Conservation (phyloP, 495 filamentous ascomycete species). For the Pseudevernia furfuracea region DNA sequence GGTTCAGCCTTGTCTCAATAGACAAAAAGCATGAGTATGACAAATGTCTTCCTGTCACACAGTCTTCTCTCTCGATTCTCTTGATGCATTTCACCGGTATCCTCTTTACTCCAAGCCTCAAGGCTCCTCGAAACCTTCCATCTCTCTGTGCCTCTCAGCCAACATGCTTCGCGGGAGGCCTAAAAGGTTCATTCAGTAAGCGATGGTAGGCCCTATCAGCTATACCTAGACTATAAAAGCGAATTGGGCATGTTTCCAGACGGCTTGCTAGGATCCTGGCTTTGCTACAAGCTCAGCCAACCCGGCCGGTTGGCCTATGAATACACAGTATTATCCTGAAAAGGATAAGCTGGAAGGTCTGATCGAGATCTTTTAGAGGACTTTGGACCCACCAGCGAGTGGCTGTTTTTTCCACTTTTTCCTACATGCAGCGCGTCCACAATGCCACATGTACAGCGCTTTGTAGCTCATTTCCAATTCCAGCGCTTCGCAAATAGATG, state of each 20-base stretch:
- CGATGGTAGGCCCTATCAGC: slow-evolving; percentile 5
- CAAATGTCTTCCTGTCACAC: no score
- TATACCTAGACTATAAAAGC: not conserved
- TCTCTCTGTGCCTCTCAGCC: not conserved
- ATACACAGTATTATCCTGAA: not conserved
- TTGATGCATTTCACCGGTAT: no score
- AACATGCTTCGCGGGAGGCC: not conserved
- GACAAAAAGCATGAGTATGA: not conserved
- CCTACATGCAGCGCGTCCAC: slow-evolving; percentile 2
- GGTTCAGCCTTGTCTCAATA: slow-evolving; percentile 5
- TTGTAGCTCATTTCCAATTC: slow-evolving; percentile 1
- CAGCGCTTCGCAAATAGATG: slow-evolving; percentile 1
- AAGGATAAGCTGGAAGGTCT: not conserved
- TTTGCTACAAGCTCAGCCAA: not conserved
- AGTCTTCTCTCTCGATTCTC: no score
- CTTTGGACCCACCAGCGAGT: not conserved
- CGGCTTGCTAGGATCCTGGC: not conserved
- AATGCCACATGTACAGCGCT: not conserved
- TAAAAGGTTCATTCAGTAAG: not conserved
- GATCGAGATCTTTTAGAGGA: not conserved
- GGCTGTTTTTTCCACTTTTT: not conserved
- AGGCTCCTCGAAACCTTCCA: not conserved
- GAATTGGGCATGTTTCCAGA: not conserved
- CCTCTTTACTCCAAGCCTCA: no score
- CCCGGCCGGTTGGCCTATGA: slow-evolving; percentile 1